Conservation (phyloP, 2,329 filamentous ascomycete genomes). For the Rutstroemia sp. region DNA sequence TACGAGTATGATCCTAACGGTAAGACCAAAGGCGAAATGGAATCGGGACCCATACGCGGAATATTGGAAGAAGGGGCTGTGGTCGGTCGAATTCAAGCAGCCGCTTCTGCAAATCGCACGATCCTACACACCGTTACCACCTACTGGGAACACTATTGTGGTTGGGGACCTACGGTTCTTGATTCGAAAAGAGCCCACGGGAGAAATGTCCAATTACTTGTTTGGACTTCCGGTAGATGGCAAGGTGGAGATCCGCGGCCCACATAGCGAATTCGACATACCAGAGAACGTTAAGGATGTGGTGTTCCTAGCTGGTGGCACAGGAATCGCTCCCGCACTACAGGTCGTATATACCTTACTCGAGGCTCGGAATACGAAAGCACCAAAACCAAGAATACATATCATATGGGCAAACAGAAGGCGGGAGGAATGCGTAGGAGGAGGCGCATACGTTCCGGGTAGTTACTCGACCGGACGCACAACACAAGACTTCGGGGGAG, state of each 20-base stretch:
- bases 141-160: slow-evolving; percentile 29
- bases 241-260: slow-evolving; percentile 69
- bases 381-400: slow-evolving; percentile 43
- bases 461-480: not conserved
- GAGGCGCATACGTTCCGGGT: not conserved
- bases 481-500: slow-evolving; percentile 37
- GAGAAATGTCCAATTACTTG: slow-evolving; percentile 82
- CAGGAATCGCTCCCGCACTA: slow-evolving; percentile 83
- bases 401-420: slow-evolving; percentile 78
- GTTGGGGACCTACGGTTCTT: slow-evolving; percentile 57
- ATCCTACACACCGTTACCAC: slow-evolving; percentile 83
- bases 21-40: slow-evolving; percentile 35
- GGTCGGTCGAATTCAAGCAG: slow-evolving; percentile 91
- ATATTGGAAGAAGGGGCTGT: slow-evolving; percentile 59
- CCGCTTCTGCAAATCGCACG: slow-evolving; percentile 87
- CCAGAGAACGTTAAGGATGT: slow-evolving; percentile 47
- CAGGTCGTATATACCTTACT: slow-evolving; percentile 65
- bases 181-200: slow-evolving; percentile 68
- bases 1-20: slow-evolving; percentile 60
- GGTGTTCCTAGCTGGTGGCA: slow-evolving; percentile 76
- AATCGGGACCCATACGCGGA: slow-evolving; percentile 31
- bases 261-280: slow-evolving; percentile 60
- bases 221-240: slow-evolving; percentile 55
- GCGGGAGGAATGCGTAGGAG: slow-evolving; percentile 57
- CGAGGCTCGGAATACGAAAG: slow-evolving; percentile 25